A percentile compares a stretch with the other conserved stretches of the same genome.
These are phyloP conservation scores for Thinopyrum elongatum DNA, from an alignment of 176 grass and related monocot genomes.

Conservation along the genomic window DNA sequence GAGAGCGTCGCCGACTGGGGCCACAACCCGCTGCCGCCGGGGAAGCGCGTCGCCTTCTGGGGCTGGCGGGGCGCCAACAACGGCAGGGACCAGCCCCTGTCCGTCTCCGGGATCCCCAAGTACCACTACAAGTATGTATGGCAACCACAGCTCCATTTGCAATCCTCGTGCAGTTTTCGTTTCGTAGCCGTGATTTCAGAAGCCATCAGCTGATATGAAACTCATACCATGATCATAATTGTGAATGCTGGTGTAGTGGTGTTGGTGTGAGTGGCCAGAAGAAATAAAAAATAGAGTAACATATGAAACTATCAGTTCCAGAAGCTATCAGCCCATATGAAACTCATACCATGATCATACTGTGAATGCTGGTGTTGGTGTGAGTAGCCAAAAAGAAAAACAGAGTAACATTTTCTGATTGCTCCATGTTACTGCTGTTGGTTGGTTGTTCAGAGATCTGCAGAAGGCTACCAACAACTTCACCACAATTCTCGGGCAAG, in stretches of 20 bases:
- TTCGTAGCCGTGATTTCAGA: not conserved
- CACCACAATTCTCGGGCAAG: conserved; percentile 89
- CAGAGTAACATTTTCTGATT: not conserved
- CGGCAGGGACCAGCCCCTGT: conserved; percentile 36
- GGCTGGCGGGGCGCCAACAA: conserved; percentile 32
- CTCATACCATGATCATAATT: not conserved
- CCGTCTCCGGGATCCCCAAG: conserved; percentile 74
- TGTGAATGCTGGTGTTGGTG: not conserved
- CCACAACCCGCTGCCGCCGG: conserved; percentile 30
- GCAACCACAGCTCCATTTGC: not conserved
- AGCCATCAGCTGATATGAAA: not conserved
- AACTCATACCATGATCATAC: not conserved
- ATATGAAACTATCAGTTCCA: not conserved
- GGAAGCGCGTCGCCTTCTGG: conserved; percentile 54
- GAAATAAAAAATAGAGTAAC: not conserved
- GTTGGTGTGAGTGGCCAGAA: not conserved
- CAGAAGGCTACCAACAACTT: conserved; percentile 94
- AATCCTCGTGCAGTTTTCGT: not conserved
- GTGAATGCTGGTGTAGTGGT: not conserved
- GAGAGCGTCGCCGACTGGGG: conserved; percentile 43
- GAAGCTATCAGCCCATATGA: not conserved
- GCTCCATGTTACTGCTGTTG: conserved; percentile 18
- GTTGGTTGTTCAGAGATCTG: conserved; percentile 60
- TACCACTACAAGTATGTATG: conserved; percentile 92
- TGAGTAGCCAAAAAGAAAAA: not conserved